Conservation (phyloP, 192 early-diverging fungal species). For the Backusella liffmaniae region DNA sequence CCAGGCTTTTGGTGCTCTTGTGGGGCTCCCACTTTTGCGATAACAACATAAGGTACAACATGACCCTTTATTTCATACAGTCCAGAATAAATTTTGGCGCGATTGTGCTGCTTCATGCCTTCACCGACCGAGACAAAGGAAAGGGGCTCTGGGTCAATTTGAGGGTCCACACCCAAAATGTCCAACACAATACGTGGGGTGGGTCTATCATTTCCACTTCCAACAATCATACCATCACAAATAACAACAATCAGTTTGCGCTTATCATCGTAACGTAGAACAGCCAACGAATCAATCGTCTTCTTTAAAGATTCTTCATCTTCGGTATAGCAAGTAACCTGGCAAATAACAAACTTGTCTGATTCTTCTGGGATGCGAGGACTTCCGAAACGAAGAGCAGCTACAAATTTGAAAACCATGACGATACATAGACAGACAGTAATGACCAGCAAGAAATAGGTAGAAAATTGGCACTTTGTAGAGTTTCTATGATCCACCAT, state of each 20-base stretch:
- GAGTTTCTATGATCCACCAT: constrained; percentile 82
- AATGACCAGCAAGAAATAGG: constrained; percentile 78
- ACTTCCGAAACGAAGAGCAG: constrained; percentile 70
- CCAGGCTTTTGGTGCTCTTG: constrained; percentile 81
- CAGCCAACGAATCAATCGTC: constrained; percentile 82
- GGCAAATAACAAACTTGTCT: constrained; percentile 95
- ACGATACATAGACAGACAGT: constrained; percentile 79
- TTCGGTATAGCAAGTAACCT: constrained; percentile 96
- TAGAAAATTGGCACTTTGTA: constrained; percentile 72
- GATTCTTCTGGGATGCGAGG: constrained; percentile 77
- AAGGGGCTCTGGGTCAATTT: constrained; percentile 70
- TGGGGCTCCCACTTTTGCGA: constrained; percentile 89
- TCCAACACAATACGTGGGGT: constrained; percentile 97
- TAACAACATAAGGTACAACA: constrained; percentile 89
- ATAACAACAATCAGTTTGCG: constrained; percentile 86
- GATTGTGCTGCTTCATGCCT: constrained; percentile 88
- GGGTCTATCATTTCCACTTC: constrained; percentile 93
- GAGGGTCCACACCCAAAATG: constrained; percentile 82
- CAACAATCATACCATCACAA: constrained; percentile 91
- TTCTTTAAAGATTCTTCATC: constrained; percentile 80
- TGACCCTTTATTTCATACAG: constrained; percentile 88
- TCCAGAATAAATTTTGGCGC: constrained; percentile 95
- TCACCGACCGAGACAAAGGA: constrained; percentile 88
- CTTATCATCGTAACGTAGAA: constrained; percentile 81
- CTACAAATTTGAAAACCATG: constrained; percentile 76